Conservation (phyloP, 1,284 basidiomycete species). For the Trichosporon ovoides region DNA sequence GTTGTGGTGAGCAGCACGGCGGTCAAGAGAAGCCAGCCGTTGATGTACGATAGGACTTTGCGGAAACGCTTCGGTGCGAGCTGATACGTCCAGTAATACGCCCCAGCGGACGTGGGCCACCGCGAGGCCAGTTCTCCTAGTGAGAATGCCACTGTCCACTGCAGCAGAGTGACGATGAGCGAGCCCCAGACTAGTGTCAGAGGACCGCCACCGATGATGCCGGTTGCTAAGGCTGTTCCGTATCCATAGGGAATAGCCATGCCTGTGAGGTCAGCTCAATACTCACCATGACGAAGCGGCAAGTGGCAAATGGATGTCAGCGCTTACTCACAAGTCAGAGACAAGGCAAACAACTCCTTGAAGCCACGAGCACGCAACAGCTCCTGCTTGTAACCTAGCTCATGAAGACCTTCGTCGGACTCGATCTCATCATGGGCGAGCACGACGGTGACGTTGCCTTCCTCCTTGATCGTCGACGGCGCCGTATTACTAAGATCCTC, state of each 20-base stretch:
- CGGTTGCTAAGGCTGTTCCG: constrained; percentile 8
- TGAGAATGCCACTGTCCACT: constrained; percentile 13
- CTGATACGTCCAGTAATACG: constrained; percentile 22
- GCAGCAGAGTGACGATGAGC: constrained; percentile 12
- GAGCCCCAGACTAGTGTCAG: constrained; percentile 17
- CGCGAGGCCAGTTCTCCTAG: constrained; percentile 17
- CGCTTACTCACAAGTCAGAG: constrained; percentile 12
- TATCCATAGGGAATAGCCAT: constrained; percentile 17
- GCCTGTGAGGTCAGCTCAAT: not conserved
- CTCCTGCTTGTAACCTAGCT: constrained; percentile 19
- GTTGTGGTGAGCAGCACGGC: constrained; percentile 15
- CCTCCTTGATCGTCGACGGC: constrained; percentile 8
- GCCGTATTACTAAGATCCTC: not conserved
- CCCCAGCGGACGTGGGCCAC: constrained; percentile 17
- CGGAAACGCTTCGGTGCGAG: constrained; percentile 14
- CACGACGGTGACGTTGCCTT: constrained; percentile 12
- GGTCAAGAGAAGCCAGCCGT: constrained; percentile 19
- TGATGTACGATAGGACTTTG: constrained; percentile 16
- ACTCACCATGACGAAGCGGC: too few relatives aligned
- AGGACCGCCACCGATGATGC: constrained; percentile 16
- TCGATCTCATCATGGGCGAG: constrained; percentile 9
- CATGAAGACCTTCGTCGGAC: constrained; percentile 18
- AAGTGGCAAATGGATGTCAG: too few relatives aligned
- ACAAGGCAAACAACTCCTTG: constrained; percentile 11
- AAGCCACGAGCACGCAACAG: constrained; percentile 16